Evolutionary conservation across 1,284 basidiomycete genomes (phyloP), one percentile per base, ranked within the genome.

Genomic region (Chiua sp.): DNA sequence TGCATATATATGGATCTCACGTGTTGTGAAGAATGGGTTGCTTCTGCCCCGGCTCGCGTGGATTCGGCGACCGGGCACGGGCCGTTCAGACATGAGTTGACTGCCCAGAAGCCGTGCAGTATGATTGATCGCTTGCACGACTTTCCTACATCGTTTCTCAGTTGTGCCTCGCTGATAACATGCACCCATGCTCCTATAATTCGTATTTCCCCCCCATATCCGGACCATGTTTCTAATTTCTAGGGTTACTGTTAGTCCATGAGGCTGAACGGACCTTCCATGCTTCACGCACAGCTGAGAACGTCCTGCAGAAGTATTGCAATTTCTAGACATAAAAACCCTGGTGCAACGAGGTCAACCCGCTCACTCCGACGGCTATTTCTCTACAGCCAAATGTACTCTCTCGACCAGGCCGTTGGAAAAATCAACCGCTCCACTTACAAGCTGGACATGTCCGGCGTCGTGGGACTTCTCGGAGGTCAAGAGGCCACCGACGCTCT

Each of bases 401-500:
- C 67, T 47, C 35, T 67, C n/a, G 2, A 30, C 22, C 57, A 71
- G 26, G 10, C 55, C 44, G 47, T 72, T 42, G 51, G 62, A 7
- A 30, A 2, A 3, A 50, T 66, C 60, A 63, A 71, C 26, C 2
- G 12, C 2, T 53, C 59, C 48, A 53, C 57, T 32, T 72, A 66
- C 62, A 69, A 54, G 28, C 60, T 72, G 28, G 72, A 72, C 35
- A 37, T 51, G 47, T 50, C 61, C 11, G 73, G 73, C n/a, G 72
- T 74, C 18, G 70, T 62, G 2, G 72, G 66, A 2, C 62, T 65
- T 18, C 66, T 75, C 10, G 75, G 75, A 26, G 74, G 75, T 3
- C 59, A 75, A 15, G 65, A 64, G 26, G 75, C 74, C 0, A 62
- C 65, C 16, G 66, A 75, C 26, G 75, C 74, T 18, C 63, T 75